phyloP scores from a whole-genome alignment of 495 filamentous ascomycete species.

The Saxophila tyrrhenica region DNA sequence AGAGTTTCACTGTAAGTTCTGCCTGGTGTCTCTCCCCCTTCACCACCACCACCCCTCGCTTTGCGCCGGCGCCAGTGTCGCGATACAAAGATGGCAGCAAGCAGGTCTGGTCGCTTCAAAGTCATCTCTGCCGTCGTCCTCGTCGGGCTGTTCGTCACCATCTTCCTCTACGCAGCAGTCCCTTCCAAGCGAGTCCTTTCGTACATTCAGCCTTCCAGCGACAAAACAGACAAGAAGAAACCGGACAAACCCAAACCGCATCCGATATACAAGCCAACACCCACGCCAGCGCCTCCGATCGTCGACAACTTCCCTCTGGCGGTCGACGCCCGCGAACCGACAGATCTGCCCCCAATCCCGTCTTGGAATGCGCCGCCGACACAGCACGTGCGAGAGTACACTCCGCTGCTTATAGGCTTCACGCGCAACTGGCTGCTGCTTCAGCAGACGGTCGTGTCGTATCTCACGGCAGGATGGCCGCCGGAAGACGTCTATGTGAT shows the following conservation, averaged over 20 bases:
- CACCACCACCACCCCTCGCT: too few relatives aligned
- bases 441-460: conserved; percentile 4
- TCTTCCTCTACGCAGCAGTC: not conserved
- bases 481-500: conserved; percentile 48
- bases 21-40: too few relatives aligned
- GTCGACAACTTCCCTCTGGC: conserved; percentile 9
- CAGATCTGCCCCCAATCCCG: conserved; percentile 6
- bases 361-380: conserved; percentile 8
- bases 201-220: not conserved
- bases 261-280: conserved; percentile 1
- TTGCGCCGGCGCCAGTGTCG: too few relatives aligned
- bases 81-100: too few relatives aligned
- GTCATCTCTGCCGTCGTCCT: not conserved
- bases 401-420: conserved; percentile 8
- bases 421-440: conserved; percentile 7
- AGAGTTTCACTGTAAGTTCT: too few relatives aligned
- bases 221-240: not conserved
- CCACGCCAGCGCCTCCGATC: not conserved
- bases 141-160: not conserved
- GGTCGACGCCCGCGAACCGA: not conserved
- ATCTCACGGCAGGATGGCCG: conserved; percentile 45
- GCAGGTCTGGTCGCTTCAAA: not conserved
- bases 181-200: not conserved
- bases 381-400: conserved; percentile 3
- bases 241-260: not conserved